These are phyloP conservation scores for Pythium chondricola DNA, from an alignment of 352 stramenopile genomes.

Conservation along the genomic window DNA sequence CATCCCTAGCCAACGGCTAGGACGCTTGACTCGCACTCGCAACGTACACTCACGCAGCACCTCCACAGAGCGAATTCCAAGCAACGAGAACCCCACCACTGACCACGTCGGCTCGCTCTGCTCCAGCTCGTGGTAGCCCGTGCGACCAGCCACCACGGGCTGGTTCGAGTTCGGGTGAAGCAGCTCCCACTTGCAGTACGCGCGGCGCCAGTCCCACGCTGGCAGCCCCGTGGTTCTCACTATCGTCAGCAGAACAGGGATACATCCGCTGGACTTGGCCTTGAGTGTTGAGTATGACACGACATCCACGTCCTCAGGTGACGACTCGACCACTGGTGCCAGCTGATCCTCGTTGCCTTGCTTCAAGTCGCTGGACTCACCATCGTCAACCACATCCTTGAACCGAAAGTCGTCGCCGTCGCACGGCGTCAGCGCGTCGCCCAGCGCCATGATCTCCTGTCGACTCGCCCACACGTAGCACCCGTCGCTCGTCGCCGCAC, in stretches of 20 bases:
- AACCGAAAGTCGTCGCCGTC: slow-evolving; percentile 16
- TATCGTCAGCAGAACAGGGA: slow-evolving; percentile 6
- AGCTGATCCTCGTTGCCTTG: not conserved
- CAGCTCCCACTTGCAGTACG: slow-evolving; percentile 21
- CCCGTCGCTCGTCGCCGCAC: slow-evolving; percentile 11
- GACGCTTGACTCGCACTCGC: slow-evolving; percentile 9
- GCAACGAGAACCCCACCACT: slow-evolving; percentile 3
- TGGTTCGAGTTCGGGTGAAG: slow-evolving; percentile 5
- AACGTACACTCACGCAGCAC: slow-evolving; percentile 18
- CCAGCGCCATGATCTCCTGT: slow-evolving; percentile 18
- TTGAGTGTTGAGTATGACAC: not conserved
- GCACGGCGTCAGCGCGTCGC: slow-evolving; percentile 15
- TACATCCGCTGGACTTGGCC: not conserved
- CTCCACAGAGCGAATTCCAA: slow-evolving; percentile 5
- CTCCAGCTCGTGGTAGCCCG: slow-evolving; percentile 1
- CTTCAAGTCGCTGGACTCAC: not conserved
- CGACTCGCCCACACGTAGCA: slow-evolving; percentile 19
- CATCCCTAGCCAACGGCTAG: slow-evolving; percentile 9
- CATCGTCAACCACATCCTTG: not conserved
- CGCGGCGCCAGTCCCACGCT: slow-evolving; percentile 15
- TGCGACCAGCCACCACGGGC: slow-evolving; percentile 5
- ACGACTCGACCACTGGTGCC: not conserved
- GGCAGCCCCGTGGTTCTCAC: not conserved
- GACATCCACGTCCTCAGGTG: not conserved
- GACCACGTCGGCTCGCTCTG: slow-evolving; percentile 5